Base-by-base conservation (phyloP, 129 eudicot genomes). In the Lactuca sativa region DNA sequence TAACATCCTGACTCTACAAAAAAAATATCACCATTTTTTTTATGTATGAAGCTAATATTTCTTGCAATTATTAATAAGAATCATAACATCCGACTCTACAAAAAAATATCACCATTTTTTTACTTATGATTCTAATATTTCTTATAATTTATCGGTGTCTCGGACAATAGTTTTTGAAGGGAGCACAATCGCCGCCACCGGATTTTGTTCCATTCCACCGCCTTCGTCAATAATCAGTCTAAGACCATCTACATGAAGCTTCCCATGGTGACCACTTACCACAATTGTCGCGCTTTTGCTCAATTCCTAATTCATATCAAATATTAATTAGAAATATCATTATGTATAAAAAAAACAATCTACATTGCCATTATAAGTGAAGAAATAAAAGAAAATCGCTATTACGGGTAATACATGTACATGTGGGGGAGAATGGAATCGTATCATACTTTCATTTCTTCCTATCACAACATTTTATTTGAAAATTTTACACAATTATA, bases 211-310 rank as follows among this genome's bases (percentile, higher is more conserved):
- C 4, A 80, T 69, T 14, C 98, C 98, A 12, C 95, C 96, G 4
- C 96, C 88, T 77, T 82, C 76, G 44, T 92, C 98, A 15, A 92
- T 92, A 32, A 92, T 82, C 72, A 92, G 57, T 62, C 98, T 83
- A 33, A 84, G 81, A 10, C 86, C 96, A 44, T 92, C 96, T 57
- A 85, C 74, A 38, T 86, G 89, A 69, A 92, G 88, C 86, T 81
- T 89, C 18, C 88, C 98, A 74, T 92, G 98, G 81, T 92, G 98
- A 66, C 98, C 98, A 64, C 98, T 92, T 4, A 89, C 82, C 65
- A 92, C 76, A 33, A 89, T 83, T 9, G 88, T 89, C 18, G 79
- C 74, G 34, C 57, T 69, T 48, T 76, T 59, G 1, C 47, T 51
- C 61, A 92, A 62, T 38, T 86, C 98, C 97, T 92, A 59, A 43